Conservation (phyloP, 305 asterid species). For the Fraxinus nigra region DNA sequence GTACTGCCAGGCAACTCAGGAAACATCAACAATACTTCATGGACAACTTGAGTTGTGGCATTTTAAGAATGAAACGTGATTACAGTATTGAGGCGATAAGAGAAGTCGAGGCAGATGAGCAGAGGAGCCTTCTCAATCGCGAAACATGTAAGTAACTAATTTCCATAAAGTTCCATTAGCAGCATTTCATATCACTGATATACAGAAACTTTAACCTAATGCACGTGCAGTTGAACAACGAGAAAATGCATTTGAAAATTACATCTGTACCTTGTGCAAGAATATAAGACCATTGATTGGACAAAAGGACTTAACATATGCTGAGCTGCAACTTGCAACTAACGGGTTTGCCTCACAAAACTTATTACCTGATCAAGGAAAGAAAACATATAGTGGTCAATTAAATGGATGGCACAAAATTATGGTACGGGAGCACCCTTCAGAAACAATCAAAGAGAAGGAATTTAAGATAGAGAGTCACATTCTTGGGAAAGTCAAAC, state of each 20-base stretch:
- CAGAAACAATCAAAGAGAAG: constrained; percentile 39
- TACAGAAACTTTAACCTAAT: not conserved
- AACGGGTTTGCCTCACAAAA: constrained; percentile 39
- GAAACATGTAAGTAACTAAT: constrained; percentile 30
- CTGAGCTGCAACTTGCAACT: constrained; percentile 47
- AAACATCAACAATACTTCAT: constrained; percentile 36
- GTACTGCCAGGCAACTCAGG: constrained; percentile 38
- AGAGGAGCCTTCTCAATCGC: not conserved
- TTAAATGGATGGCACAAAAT: constrained; percentile 37
- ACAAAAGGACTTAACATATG: constrained; percentile 35
- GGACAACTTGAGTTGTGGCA: constrained; percentile 45
- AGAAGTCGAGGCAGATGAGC: constrained; percentile 27
- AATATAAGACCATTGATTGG: constrained; percentile 29
- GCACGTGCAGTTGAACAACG: constrained; percentile 25
- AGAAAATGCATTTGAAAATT: constrained; percentile 14
- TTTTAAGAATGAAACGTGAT: constrained; percentile 37
- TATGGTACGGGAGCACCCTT: constrained; percentile 43
- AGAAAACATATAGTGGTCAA: constrained; percentile 34
- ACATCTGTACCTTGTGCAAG: constrained; percentile 37
- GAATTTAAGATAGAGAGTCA: constrained; percentile 38
- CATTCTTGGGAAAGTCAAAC: constrained; percentile 37
- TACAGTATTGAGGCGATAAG: constrained; percentile 29
- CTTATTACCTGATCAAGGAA: constrained; percentile 28
- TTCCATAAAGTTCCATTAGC: not conserved
- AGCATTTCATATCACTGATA: not conserved